Evolutionary conservation across 805 yeast species (phyloP).

Genomic region (Soucietia sequanensis): DNA sequence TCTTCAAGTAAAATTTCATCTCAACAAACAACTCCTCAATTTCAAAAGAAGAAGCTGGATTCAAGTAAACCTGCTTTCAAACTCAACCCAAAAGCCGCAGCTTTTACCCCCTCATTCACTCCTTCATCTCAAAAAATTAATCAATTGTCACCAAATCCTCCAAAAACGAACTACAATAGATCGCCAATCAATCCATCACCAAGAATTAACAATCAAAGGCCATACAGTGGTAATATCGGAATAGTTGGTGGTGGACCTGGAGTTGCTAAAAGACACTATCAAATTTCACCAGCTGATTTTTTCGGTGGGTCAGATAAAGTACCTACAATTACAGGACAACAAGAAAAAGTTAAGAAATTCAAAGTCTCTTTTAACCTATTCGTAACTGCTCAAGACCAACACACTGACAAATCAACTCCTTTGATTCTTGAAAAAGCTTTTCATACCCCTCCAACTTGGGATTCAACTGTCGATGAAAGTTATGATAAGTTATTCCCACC

Average conservation of each 20-base stretch:
- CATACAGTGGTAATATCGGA: slow-evolving; percentile 24
- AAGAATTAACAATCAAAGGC: slow-evolving; percentile 29
- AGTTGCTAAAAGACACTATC: slow-evolving; percentile 30
- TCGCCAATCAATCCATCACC: slow-evolving; percentile 35
- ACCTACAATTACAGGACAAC: slow-evolving; percentile 38
- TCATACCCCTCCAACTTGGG: slow-evolving; percentile 79
- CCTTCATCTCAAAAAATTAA: slow-evolving; percentile 21
- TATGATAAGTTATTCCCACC: slow-evolving; percentile 53
- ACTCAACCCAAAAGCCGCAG: slow-evolving; percentile 67
- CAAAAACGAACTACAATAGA: slow-evolving; percentile 19
- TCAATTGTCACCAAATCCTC: slow-evolving; percentile 26
- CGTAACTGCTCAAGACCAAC: slow-evolving; percentile 39
- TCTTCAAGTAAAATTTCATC: neutral
- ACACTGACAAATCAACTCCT: slow-evolving; percentile 18
- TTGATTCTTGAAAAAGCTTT: slow-evolving; percentile 58
- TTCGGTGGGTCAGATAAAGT: slow-evolving; percentile 39
- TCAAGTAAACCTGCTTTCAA: slow-evolving; percentile 62
- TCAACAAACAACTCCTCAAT: slow-evolving; percentile 9
- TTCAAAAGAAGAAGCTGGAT: slow-evolving; percentile 49
- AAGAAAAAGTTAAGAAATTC: slow-evolving; percentile 35
- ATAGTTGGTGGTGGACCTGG: slow-evolving; percentile 9
- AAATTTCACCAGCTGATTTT: slow-evolving; percentile 40
- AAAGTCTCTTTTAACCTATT: slow-evolving; percentile 52
- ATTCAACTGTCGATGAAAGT: slow-evolving; percentile 54
- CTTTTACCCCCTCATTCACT: slow-evolving; percentile 65